These are phyloP conservation scores for Xylariaceae sp. DNA, from an alignment of 2,329 filamentous ascomycete genomes.

Conservation along the genomic window DNA sequence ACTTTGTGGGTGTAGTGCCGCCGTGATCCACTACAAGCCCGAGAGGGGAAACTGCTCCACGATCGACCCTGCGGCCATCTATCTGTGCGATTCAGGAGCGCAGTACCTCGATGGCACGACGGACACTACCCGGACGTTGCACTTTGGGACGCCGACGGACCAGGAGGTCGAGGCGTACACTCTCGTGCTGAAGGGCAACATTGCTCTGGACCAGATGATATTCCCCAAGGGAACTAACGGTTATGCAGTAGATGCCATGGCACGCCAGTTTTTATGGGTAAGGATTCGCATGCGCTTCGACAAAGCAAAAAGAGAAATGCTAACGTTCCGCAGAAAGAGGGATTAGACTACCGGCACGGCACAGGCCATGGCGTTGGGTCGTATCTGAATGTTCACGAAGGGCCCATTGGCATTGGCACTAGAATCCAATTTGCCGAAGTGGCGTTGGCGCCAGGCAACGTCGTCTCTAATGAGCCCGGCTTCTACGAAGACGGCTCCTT, in stretches of 20 bases:
- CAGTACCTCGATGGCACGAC: conserved; percentile 95
- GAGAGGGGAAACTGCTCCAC: conserved; percentile 73
- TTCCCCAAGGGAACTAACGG: conserved; percentile 96
- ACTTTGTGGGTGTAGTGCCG: conserved; percentile 55
- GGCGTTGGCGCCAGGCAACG: conserved; percentile 81
- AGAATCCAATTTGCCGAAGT: conserved; percentile 89
- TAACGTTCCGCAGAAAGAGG: conserved; percentile 48
- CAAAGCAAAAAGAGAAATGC: not conserved
- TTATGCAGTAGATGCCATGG: conserved; percentile 82
- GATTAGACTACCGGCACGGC: conserved; percentile 91
- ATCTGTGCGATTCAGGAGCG: conserved; percentile 95
- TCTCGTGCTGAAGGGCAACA: conserved; percentile 88
- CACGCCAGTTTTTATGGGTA: conserved; percentile 89
- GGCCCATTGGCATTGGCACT: conserved; percentile 92
- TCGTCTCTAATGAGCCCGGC: conserved; percentile 91
- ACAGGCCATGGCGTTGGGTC: conserved; percentile 95
- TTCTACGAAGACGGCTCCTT: conserved; percentile 96
- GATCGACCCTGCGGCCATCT: conserved; percentile 80
- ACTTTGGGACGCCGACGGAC: conserved; percentile 79
- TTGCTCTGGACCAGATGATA: conserved; percentile 75
- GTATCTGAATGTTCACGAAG: conserved; percentile 94
- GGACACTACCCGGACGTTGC: conserved; percentile 87
- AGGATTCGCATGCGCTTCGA: conserved; percentile 23
- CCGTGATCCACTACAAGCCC: conserved; percentile 92
- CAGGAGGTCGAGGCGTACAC: conserved; percentile 89